Percentiles rank a stretch among this genome's conserved stretches.
Evolutionary conservation across 2,329 filamentous ascomycete species (phyloP).

Genomic region (Aspergillus thermomutatus): DNA sequence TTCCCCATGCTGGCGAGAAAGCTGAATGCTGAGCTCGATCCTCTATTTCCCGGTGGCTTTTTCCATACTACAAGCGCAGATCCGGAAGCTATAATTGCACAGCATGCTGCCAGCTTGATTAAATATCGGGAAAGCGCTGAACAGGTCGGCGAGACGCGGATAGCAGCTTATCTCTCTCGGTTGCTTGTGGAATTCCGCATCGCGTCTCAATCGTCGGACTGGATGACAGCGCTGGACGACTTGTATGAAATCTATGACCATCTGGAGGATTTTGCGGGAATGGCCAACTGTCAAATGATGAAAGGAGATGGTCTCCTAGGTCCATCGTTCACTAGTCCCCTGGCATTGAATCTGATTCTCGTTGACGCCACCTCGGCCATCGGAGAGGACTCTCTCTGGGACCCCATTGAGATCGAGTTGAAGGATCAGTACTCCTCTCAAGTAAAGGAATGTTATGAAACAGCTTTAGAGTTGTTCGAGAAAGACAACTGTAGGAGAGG

Average conservation of each 20-base stretch:
- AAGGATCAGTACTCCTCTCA: conserved; percentile 9
- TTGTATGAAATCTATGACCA: conserved; percentile 9
- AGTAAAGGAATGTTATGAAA: conserved; percentile 11
- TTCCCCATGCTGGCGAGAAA: conserved; percentile 3
- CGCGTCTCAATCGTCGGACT: conserved; percentile 9
- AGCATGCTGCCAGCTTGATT: not conserved
- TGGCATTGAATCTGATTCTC: conserved; percentile 18
- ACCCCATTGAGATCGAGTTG: conserved; percentile 12
- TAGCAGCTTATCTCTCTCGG: conserved; percentile 12
- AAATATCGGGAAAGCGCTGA: conserved; percentile 9
- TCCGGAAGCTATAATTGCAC: not conserved
- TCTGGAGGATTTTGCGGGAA: conserved; percentile 13
- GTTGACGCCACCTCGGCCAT: conserved; percentile 6
- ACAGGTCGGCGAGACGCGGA: not conserved
- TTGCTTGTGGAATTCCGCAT: conserved; percentile 16
- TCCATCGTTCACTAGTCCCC: conserved; percentile 19
- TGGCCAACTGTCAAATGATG: conserved; percentile 20
- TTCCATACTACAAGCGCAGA: not conserved
- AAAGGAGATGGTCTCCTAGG: conserved; percentile 18
- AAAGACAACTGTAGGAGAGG: conserved; percentile 13
- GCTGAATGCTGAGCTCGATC: conserved; percentile 8
- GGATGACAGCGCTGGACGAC: conserved; percentile 4
- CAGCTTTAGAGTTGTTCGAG: conserved; percentile 13
- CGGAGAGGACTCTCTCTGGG: conserved; percentile 12
- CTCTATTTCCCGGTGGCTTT: conserved; percentile 2